Evolutionary conservation across 2,329 filamentous ascomycete genomes (phyloP).

Genomic region (Microdochium bolleyi): DNA sequence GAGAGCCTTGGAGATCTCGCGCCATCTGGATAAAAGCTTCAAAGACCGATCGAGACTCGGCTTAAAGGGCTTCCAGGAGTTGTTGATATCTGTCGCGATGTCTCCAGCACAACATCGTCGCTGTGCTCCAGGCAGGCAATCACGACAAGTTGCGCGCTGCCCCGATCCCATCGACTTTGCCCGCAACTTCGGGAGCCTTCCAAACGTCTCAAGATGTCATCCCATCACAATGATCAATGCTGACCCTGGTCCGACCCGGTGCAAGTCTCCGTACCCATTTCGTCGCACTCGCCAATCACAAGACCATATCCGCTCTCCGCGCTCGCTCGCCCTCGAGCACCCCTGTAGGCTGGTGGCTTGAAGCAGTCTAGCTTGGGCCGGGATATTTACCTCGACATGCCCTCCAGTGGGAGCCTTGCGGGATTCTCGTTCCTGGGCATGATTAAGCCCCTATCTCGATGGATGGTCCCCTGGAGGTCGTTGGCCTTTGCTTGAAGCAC

Average conservation of each 20-base stretch:
- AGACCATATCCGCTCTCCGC: background rate
- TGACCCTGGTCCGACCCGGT: background rate
- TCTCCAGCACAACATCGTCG: too few relatives aligned
- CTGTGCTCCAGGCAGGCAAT: too few relatives aligned
- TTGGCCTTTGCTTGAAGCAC: background rate
- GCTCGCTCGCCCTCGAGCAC: background rate
- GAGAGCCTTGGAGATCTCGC: too few relatives aligned
- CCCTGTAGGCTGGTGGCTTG: background rate
- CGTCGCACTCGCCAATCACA: background rate
- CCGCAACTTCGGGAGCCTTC: background rate
- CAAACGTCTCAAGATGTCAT: background rate
- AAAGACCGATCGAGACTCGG: too few relatives aligned
- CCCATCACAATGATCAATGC: background rate
- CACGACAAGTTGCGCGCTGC: background rate
- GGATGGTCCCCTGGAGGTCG: background rate
- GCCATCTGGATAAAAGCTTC: too few relatives aligned
- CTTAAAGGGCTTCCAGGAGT: too few relatives aligned
- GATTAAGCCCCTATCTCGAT: background rate
- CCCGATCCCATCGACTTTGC: background rate
- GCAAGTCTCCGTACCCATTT: background rate
- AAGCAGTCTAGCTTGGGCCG: background rate
- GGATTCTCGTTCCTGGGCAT: background rate
- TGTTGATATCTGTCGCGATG: too few relatives aligned
- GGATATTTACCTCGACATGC: background rate
- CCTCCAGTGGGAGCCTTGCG: background rate